A percentile compares a stretch with the other conserved stretches of the same genome.
phyloP scores from a whole-genome alignment of 768 basidiomycete genomes.

The Suillus cothurnatus region DNA sequence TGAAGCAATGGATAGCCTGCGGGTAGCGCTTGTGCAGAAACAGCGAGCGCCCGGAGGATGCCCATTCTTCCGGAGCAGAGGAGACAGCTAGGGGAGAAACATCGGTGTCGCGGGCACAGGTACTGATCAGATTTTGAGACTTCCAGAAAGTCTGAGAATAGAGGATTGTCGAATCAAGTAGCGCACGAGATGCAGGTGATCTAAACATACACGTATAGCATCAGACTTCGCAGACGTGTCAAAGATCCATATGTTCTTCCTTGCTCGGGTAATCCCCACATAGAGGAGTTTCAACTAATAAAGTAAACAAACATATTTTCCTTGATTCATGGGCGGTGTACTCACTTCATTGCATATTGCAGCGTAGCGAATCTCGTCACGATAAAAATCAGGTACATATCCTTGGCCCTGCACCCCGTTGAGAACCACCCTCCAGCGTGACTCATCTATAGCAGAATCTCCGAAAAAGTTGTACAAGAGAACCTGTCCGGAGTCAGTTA shows the following conservation, averaged over 20 bases:
- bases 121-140: conserved; percentile 44
- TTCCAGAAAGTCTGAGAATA: conserved; percentile 54
- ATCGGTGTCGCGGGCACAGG: conserved; percentile 47
- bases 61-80: conserved; percentile 51
- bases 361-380: conserved; percentile 48
- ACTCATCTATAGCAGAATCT: conserved; percentile 51
- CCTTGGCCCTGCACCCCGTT: conserved; percentile 37
- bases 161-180: neutral
- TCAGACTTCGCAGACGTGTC: conserved; percentile 59
- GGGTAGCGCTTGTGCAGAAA: conserved; percentile 40
- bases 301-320: neutral
- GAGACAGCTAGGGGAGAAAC: conserved; percentile 57
- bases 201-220: conserved; percentile 53
- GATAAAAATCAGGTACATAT: conserved; percentile 45
- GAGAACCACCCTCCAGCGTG: conserved; percentile 63
- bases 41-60: conserved; percentile 37
- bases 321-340: neutral
- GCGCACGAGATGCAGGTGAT: neutral
- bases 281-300: conserved; percentile 65
- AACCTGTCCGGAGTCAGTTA: conserved; percentile 45
- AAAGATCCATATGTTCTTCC: conserved; percentile 71
- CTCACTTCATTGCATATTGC: conserved; percentile 59
- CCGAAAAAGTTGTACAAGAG: conserved; percentile 75
- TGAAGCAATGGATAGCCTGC: conserved; percentile 57
- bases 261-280: conserved; percentile 69